Base-by-base conservation (phyloP, 2,329 filamentous ascomycete genomes). In the Fusarium sarcochroum region DNA sequence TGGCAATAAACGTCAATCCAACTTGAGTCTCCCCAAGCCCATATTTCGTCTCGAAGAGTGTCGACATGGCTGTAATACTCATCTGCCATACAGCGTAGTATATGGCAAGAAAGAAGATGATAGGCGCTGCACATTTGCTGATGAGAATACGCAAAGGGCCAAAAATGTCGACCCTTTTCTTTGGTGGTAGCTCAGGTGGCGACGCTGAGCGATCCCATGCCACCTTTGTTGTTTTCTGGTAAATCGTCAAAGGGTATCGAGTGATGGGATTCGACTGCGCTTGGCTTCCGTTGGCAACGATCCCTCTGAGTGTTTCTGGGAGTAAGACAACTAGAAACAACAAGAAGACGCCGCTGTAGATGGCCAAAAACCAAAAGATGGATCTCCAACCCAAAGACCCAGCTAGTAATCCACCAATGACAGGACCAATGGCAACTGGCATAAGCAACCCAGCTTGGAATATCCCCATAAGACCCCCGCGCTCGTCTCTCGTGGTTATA, bases 71-170 rank as follows among this genome's bases (percentile, higher is more conserved):
- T 0, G 85, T 85, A 58, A 86, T 85, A 67, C 80, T 83, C 83
- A 87, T 86, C 57, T 86, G 84, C 83, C 84, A 87, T 9, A 85
- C 81, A 1, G 84, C 79, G 58, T 87, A 87, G 73, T 85, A 83
- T 4, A 86, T 70, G 0, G 82, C 82, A 6, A 86, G 77, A 51
- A 84, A 87, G 17, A 82, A 5, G 30, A 86, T 81, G 7, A 84
- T 80, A 0, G 80, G 79, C 0, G 80, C 76, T 0, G 83, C 80
- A 2, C 81, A 76, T 38, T 80, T 83, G 71, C 76, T 81, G 20
- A 80, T 41, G 5, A 87, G 78, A n/a, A 87, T 84, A 1, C 80
- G 79, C 2, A 86, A 69, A 0, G 84, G 82, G 0, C 81, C 82
- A 0, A 79, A 70, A 2, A 87, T 38, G 63, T 87, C 81, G 30